Evolutionary conservation across 352 stramenopile species (phyloP), one percentile per base, ranked within the genome.

Genomic region (Pythium plurisporium): DNA sequence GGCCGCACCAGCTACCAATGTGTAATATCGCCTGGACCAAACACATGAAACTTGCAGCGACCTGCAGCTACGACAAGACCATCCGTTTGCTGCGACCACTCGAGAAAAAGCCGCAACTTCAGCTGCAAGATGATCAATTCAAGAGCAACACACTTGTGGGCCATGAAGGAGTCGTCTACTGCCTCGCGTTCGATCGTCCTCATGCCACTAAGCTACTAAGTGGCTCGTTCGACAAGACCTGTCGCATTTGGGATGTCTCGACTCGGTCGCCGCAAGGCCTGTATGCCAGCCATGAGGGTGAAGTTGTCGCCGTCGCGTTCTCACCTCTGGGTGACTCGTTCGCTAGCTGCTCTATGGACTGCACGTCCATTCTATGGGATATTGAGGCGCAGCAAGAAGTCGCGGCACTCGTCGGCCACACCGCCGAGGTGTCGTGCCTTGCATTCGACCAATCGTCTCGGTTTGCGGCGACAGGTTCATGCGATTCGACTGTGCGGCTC

Each of bases 151-250:
- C 69, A 19, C 67, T 92, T 22, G 52, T 55, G 6, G 82, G 80
- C 1, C 82, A 92, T 30, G 74, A 86, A 4, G 69, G 74, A 17
- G 74, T 87, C 9, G 82, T 90, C 38, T 92, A 82, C 56, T 79
- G 74, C 46, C 44, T 89, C 43, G 61, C 78, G 2, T 87, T 92
- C 56, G 82, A 86, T 47, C 71, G 51, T 5, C 76, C 79, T 5
- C 72, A 78, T 27, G 65, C 76, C 6, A 74, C 65, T 4, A 71
- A 67, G 27, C 59, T 89, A 26, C 57, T 89, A 15, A 89, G 79
- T 0, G 82, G 82, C 3, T 90, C 82, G 19, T 92, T 90, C 44
- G 82, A 92, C 66, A 89, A 87, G 64, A 88, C 78, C 4, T 90
- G 79, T 41, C 72, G 82, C 4, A 46, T 92, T 34, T 92, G 82